Evolutionary conservation across 2,329 filamentous ascomycete genomes (phyloP), one percentile per base, ranked within the genome.

Genomic region (Simplicillium sp.): DNA sequence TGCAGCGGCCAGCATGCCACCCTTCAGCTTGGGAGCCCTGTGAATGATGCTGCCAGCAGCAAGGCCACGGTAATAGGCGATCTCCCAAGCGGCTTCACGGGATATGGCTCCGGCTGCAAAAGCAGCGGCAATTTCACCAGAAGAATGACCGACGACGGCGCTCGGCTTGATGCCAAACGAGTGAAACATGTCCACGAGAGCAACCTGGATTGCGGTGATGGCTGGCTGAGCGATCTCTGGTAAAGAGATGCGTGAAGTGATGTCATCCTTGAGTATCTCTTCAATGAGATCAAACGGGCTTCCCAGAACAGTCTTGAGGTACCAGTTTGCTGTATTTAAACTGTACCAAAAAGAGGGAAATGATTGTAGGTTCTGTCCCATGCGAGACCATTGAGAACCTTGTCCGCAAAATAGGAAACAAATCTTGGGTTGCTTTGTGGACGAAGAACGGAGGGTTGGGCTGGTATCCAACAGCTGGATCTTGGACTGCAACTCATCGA

Each of bases 111-210:
- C 60, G 1, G 52, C 54, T 8, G 66, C 62, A 40, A 62, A 67
- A 1, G 67, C 65, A 7, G 67, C 67, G 1, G 66, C 67, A 28
- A 70, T 63, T 40, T 71, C 67, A 2, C 67, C 67, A 1, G 66
- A 70, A 1, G 67, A 70, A 45, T 71, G 67, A 1, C 67, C 66
- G 7, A 69, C 52, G 3, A 67, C 62, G 14, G 54, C 48, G 6
- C 43, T 45, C 2, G 65, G 61, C 1, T 35, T 38, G 28, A 68
- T 49, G 9, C 48, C 51, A 12, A 63, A 54, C 3, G 57, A 55
- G 8, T 41, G 39, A 4, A 68, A 47, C 4, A 69, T 52, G 29
- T 68, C 64, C 2, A 68, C 56, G 2, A 67, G 51, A 3, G 65
- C 66, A 18, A 68, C 48, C 32, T 69, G 66, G 11, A 69, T 42